Conservation (phyloP, 2,329 filamentous ascomycete genomes). For the Elsinoe australis region DNA sequence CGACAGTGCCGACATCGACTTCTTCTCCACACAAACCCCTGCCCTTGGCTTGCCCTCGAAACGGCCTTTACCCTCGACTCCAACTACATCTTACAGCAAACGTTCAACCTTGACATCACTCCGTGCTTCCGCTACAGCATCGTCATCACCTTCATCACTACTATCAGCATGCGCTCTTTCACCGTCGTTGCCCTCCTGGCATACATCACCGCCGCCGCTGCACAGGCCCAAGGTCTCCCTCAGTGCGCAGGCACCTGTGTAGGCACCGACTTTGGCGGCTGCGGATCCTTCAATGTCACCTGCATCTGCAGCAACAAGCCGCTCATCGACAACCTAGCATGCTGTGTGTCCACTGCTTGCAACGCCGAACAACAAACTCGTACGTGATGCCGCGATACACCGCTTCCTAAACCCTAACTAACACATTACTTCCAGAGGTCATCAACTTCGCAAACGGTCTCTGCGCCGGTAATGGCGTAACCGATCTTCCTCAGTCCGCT, state of each 20-base stretch:
- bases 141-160: too few relatives aligned
- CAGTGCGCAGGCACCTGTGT: slow-evolving; percentile 32
- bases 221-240: slow-evolving; percentile 25
- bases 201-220: slow-evolving; percentile 3
- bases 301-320: slow-evolving; percentile 37
- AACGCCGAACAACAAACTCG: slow-evolving; percentile 28
- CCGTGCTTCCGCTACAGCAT: background rate
- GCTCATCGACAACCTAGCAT: slow-evolving; percentile 33
- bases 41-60: too few relatives aligned
- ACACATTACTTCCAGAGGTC: slow-evolving; percentile 28
- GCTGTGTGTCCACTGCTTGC: slow-evolving; percentile 36
- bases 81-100: background rate
- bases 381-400: slow-evolving; percentile 22
- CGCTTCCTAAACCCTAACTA: background rate
- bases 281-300: slow-evolving; percentile 32
- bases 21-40: too few relatives aligned
- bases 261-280: slow-evolving; percentile 32
- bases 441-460: slow-evolving; percentile 37
- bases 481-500: slow-evolving; percentile 33
- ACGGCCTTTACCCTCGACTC: too few relatives aligned
- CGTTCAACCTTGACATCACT: background rate
- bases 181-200: slow-evolving; percentile 1
- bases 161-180: slow-evolving; percentile 9
- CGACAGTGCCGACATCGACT: too few relatives aligned
- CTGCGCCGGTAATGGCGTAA: slow-evolving; percentile 34